Evolutionary conservation across 2,329 filamentous ascomycete genomes (phyloP), one percentile per base, ranked within the genome.

Genomic region (Albifimbria verrucaria): DNA sequence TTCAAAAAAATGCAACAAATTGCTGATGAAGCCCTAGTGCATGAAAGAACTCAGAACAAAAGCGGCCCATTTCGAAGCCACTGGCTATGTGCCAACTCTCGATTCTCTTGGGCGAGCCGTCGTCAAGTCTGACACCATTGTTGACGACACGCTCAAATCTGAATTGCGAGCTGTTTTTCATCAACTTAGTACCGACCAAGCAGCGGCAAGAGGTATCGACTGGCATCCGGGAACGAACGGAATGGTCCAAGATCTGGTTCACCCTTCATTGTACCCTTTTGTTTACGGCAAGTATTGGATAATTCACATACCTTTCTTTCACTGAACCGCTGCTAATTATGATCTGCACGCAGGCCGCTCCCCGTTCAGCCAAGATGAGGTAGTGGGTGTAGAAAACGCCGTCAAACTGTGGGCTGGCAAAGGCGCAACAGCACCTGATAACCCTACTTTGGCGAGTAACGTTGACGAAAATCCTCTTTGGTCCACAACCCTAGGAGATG

Each of bases 211-310:
- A 20, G 46, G 46, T 20, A 24, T 48, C 25, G 82, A 84, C 61
- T 86, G 76, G 73, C 79, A 86, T 66, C 82, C 82, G 0, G 68
- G 73, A 4, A 80, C 77, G 0, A 66, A 80, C 25, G 62, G 70
- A 1, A 74, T 72, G 56, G 80, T 86, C 5, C 72, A 81, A 1
- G 77, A 86, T 61, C 67, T 86, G 2, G 72, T 86, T 17, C 76
- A 86, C 56, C 81, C 82, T 5, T 85, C 80, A 1, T 68, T 85
- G 15, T 86, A 76, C 51, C 81, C 82, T 1, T 62, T 86, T 1
- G 64, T 79, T 1, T 80, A 77, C 55, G 77, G 76, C 32, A 41
- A 11, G 43, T 25, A 23, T n/a, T 7, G 12, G 18, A 12, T 32
- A 18, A 18, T 21, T 22, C 10, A 26, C 10, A 22, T 17, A 26